These are phyloP conservation scores for Xylaria sp. DNA, from an alignment of 2,329 filamentous ascomycete genomes.

Conservation along the genomic window DNA sequence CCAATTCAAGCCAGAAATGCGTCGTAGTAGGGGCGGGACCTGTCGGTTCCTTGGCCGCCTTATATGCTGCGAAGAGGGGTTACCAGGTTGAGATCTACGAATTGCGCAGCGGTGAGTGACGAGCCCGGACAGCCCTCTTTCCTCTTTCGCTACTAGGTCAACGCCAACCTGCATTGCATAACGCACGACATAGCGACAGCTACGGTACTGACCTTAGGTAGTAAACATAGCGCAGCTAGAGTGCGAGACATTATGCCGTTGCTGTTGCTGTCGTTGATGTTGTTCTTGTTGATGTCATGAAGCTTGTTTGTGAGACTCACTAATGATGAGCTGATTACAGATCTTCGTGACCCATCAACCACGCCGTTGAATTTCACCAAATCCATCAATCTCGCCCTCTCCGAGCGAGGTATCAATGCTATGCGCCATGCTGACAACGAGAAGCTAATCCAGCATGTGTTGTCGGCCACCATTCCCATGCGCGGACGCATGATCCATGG, in stretches of 20 bases:
- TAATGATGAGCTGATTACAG: constrained; percentile 59
- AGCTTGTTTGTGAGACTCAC: neutral
- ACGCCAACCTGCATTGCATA: constrained; percentile 16
- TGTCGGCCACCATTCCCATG: constrained; percentile 89
- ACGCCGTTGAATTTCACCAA: constrained; percentile 94
- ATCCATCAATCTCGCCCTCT: constrained; percentile 97
- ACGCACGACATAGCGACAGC: constrained; percentile 2
- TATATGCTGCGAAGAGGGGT: constrained; percentile 91
- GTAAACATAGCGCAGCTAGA: neutral
- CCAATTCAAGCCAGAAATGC: constrained; percentile 67
- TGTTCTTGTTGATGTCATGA: too few relatives aligned
- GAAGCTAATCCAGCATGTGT: constrained; percentile 76
- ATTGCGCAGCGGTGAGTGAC: constrained; percentile 80
- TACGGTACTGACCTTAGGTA: too few relatives aligned
- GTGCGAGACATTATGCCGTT: neutral
- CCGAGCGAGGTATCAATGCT: constrained; percentile 91
- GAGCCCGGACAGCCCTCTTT: constrained; percentile 1
- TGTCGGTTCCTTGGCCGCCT: constrained; percentile 88
- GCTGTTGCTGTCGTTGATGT: too few relatives aligned
- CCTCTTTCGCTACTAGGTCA: constrained; percentile 4
- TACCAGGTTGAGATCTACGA: constrained; percentile 95
- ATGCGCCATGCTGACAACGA: constrained; percentile 76
- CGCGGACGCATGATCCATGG: constrained; percentile 96
- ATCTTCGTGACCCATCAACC: constrained; percentile 85
- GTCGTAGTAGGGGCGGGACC: constrained; percentile 92